Percentiles rank a stretch among this genome's conserved stretches.
These are phyloP conservation scores for Cunninghamia lanceolata DNA, from an alignment of 75 land plant species.

Conservation along the genomic window DNA sequence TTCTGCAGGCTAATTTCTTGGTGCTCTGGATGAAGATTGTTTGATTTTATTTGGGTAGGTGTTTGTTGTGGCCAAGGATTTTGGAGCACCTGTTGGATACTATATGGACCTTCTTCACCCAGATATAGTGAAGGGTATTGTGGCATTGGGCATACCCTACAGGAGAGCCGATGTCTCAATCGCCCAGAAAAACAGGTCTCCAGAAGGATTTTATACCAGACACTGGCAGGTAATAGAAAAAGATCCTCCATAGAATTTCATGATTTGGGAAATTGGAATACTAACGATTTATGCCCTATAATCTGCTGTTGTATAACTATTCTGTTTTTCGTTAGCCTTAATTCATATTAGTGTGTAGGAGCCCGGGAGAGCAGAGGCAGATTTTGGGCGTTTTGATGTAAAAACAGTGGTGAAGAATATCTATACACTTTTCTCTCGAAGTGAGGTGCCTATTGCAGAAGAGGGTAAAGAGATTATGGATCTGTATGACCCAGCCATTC, in stretches of 20 bases:
- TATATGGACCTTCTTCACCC: constrained; percentile 29
- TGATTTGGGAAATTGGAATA: too few relatives aligned
- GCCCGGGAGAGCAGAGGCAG: constrained; percentile 77
- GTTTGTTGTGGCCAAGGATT: constrained; percentile 54
- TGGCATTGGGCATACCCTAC: constrained; percentile 47
- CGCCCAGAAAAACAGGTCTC: constrained; percentile 1
- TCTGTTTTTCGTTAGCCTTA: not conserved
- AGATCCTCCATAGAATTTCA: not conserved
- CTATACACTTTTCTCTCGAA: constrained; percentile 59
- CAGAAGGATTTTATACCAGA: constrained; percentile 56
- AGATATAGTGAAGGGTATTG: constrained; percentile 37
- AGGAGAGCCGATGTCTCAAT: not conserved
- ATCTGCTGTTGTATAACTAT: not conserved
- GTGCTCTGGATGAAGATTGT: not conserved
- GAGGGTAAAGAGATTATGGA: constrained; percentile 66
- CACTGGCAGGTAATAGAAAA: constrained; percentile 41
- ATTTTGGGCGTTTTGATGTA: constrained; percentile 66
- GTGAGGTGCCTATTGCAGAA: constrained; percentile 46
- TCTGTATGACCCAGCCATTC: constrained; percentile 39
- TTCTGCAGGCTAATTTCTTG: not conserved
- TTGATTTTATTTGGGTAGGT: constrained; percentile 21
- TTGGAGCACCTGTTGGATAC: constrained; percentile 35
- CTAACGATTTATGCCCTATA: not conserved
- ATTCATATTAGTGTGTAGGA: constrained; percentile 24
- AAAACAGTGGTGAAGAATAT: constrained; percentile 58